Conservation (phyloP, 2,329 filamentous ascomycete species). For the Emergomyces africanus region DNA sequence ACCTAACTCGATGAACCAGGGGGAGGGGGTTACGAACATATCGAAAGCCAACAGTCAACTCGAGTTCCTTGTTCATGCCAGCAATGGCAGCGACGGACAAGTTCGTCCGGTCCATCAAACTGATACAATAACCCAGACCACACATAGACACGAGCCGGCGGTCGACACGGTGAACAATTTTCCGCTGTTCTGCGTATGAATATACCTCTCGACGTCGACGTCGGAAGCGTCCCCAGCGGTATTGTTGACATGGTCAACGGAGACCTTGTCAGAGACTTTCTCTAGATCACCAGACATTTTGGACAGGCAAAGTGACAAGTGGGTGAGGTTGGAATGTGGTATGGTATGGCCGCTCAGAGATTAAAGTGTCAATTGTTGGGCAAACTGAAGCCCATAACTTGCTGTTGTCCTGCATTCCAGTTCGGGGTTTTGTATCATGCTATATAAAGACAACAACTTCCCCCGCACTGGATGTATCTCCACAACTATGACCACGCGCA, state of each 20-base stretch:
- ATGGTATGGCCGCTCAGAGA: neutral
- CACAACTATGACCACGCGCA: neutral
- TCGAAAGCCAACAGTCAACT: constrained; percentile 17
- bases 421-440: neutral
- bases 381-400: neutral
- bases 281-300: constrained; percentile 9
- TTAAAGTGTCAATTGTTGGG: neutral
- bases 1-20: neutral
- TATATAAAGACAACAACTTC: neutral
- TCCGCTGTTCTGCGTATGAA: constrained; percentile 48
- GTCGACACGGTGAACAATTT: constrained; percentile 59
- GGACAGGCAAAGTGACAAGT: neutral
- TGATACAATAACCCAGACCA: constrained; percentile 59
- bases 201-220: constrained; percentile 25
- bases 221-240: neutral
- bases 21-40: constrained; percentile 13
- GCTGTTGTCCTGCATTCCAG: neutral
- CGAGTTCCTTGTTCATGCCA: constrained; percentile 25
- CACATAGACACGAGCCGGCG: constrained; percentile 48
- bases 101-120: constrained; percentile 69
- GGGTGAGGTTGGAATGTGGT: neutral
- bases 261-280: constrained; percentile 3
- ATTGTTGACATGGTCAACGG: constrained; percentile 1
- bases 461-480: neutral
- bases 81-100: constrained; percentile 61